Percentiles rank a stretch among this genome's conserved stretches.
These are phyloP conservation scores for Colletotrichum tropicicola DNA, from an alignment of 2,329 filamentous ascomycete genomes.

Conservation along the genomic window DNA sequence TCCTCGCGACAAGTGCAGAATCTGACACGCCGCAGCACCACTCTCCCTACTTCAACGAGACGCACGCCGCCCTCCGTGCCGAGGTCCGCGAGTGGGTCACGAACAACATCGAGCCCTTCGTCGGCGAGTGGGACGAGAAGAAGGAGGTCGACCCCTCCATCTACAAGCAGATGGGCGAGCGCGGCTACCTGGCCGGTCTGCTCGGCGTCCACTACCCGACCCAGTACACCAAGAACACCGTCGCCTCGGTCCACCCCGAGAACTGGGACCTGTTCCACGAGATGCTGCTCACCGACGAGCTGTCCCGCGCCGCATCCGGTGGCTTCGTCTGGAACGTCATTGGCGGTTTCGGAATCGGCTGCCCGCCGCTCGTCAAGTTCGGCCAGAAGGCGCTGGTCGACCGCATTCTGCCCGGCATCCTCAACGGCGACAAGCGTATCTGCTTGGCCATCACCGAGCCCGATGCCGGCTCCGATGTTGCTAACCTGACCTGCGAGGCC, in stretches of 20 bases:
- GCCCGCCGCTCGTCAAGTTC: slow-evolving; percentile 91
- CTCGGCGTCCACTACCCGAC: slow-evolving; percentile 85
- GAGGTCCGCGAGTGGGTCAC: slow-evolving; percentile 96
- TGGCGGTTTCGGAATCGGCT: slow-evolving; percentile 95
- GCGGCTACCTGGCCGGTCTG: slow-evolving; percentile 92
- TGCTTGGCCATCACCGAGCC: slow-evolving; percentile 97
- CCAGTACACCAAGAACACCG: slow-evolving; percentile 74
- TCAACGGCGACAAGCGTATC: slow-evolving; percentile 94
- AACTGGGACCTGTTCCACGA: slow-evolving; percentile 99
- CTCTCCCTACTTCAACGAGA: slow-evolving; percentile 95
- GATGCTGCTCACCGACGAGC: slow-evolving; percentile 92
- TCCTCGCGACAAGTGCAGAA: too few relatives aligned
- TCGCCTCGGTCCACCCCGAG: slow-evolving; percentile 83
- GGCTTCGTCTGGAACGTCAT: slow-evolving; percentile 98
- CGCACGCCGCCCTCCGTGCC: slow-evolving; percentile 87
- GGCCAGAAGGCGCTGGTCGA: slow-evolving; percentile 86
- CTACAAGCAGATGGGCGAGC: slow-evolving; percentile 94
- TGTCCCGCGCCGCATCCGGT: slow-evolving; percentile 87
- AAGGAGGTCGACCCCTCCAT: slow-evolving; percentile 88
- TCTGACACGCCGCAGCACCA: slow-evolving; percentile 74
- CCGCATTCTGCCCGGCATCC: slow-evolving; percentile 86
- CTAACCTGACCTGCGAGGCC: slow-evolving; percentile 94
- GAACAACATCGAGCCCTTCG: slow-evolving; percentile 86
- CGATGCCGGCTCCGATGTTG: slow-evolving; percentile 94
- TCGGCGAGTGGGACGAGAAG: slow-evolving; percentile 96